Percentiles rank a stretch among this genome's conserved stretches.
These are phyloP conservation scores for Ceratobasidium sp. DNA, from an alignment of 1,284 basidiomycete genomes.

Conservation along the genomic window DNA sequence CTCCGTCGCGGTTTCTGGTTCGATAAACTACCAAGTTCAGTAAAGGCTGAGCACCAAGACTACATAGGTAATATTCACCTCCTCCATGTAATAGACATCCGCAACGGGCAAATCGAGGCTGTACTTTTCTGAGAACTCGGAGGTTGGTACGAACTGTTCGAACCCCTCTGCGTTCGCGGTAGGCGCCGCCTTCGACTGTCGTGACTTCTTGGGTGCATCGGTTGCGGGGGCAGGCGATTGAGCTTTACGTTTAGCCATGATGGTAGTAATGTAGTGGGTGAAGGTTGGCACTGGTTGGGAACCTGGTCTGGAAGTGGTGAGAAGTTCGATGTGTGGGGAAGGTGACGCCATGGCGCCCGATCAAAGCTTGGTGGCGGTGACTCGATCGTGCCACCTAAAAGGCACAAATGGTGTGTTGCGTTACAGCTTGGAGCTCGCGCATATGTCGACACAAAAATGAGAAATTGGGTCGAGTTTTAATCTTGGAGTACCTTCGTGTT, in stretches of 20 bases:
- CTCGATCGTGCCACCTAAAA: no score
- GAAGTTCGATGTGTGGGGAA: neutral
- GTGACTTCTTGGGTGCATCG: neutral
- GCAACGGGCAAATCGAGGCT: conserved; percentile 54
- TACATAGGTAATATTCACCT: conserved; percentile 52
- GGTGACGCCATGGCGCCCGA: conserved; percentile 4
- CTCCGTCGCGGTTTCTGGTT: conserved; percentile 53
- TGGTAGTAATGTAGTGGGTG: neutral
- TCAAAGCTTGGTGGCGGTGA: no score
- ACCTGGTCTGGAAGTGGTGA: neutral
- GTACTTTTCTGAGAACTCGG: conserved; percentile 51
- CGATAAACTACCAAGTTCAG: conserved; percentile 56
- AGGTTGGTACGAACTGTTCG: conserved; percentile 52
- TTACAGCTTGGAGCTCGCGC: no score
- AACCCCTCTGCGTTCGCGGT: conserved; percentile 48
- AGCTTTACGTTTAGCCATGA: conserved; percentile 31
- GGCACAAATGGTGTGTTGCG: no score
- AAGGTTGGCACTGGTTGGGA: neutral
- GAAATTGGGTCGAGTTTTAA: no score
- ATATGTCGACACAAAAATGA: no score
- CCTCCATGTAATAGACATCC: conserved; percentile 59
- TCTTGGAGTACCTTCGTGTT: no score
- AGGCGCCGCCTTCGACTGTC: conserved; percentile 22
- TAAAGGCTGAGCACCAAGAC: conserved; percentile 12
- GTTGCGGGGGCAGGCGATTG: neutral